These are phyloP conservation scores for Linum trigynum DNA, from an alignment of 345 rosid species.

Conservation along the genomic window DNA sequence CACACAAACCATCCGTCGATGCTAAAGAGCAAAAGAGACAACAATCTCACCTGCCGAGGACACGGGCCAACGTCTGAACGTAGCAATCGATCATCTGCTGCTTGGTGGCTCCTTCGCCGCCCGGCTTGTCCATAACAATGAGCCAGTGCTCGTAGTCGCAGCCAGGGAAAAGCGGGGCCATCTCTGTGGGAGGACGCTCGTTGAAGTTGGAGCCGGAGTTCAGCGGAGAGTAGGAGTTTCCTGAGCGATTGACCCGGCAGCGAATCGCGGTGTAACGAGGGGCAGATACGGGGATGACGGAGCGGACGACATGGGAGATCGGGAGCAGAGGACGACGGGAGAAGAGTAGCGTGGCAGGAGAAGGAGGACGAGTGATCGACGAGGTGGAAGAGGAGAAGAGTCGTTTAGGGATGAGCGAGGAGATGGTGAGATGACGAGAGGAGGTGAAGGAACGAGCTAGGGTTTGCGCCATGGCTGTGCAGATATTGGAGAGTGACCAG, in stretches of 20 bases:
- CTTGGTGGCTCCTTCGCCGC: conserved; percentile 77
- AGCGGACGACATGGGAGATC: conserved; percentile 18
- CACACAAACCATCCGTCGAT: background rate
- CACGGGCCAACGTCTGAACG: conserved; percentile 65
- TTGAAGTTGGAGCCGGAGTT: conserved; percentile 85
- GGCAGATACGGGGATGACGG: conserved; percentile 9
- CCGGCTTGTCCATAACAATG: conserved; percentile 89
- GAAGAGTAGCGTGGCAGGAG: conserved; percentile 27
- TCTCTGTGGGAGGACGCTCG: conserved; percentile 90
- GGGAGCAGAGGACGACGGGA: conserved; percentile 36
- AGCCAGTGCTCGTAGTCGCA: conserved; percentile 98
- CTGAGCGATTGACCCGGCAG: conserved; percentile 67
- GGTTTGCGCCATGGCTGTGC: conserved; percentile 49
- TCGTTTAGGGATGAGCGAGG: conserved; percentile 30
- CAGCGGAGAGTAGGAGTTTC: conserved; percentile 75
- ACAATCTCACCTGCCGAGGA: conserved; percentile 52
- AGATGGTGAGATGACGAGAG: conserved; percentile 37
- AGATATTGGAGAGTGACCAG: too few relatives aligned
- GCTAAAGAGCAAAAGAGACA: background rate
- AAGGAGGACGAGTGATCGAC: conserved; percentile 30
- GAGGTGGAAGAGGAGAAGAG: conserved; percentile 23
- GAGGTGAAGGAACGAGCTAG: conserved; percentile 31
- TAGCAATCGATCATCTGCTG: conserved; percentile 96
- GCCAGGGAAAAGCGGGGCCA: conserved; percentile 90
- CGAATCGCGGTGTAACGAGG: conserved; percentile 47